These are phyloP conservation scores for Trichosanthes truncata DNA, from an alignment of 306 rosid genomes.

Conservation along the genomic window DNA sequence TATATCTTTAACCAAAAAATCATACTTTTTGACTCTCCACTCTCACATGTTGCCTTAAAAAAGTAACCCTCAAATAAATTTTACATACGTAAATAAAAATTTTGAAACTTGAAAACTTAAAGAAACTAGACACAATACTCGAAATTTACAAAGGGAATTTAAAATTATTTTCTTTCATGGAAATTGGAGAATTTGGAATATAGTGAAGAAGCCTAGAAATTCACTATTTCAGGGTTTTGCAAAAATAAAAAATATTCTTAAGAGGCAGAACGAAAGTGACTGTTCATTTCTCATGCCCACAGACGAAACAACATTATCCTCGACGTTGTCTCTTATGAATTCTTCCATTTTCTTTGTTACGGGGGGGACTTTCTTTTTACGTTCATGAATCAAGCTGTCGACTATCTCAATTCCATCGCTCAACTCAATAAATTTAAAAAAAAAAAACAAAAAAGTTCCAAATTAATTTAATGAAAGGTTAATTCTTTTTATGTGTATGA, in stretches of 20 bases:
- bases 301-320: neutral
- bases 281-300: constrained; percentile 1
- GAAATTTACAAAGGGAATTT: neutral
- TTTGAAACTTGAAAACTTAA: too few relatives aligned
- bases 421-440: neutral
- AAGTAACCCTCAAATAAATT: too few relatives aligned
- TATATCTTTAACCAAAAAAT: too few relatives aligned
- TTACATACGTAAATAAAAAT: too few relatives aligned
- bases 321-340: neutral
- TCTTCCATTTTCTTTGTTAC: neutral
- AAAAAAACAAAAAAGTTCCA: neutral
- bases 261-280: neutral
- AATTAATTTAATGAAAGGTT: neutral
- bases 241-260: neutral
- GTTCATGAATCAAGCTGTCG: constrained; percentile 6
- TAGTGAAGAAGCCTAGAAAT: neutral
- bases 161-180: neutral
- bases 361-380: neutral
- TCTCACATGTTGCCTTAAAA: too few relatives aligned
- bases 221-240: constrained; percentile 1
- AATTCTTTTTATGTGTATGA: neutral
- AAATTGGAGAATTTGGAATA: neutral
- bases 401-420: neutral
- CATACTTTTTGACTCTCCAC: too few relatives aligned
- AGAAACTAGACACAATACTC: neutral